phyloP scores from a whole-genome alignment of 108 stramenopile genomes.

The Conticribra guillardii region DNA sequence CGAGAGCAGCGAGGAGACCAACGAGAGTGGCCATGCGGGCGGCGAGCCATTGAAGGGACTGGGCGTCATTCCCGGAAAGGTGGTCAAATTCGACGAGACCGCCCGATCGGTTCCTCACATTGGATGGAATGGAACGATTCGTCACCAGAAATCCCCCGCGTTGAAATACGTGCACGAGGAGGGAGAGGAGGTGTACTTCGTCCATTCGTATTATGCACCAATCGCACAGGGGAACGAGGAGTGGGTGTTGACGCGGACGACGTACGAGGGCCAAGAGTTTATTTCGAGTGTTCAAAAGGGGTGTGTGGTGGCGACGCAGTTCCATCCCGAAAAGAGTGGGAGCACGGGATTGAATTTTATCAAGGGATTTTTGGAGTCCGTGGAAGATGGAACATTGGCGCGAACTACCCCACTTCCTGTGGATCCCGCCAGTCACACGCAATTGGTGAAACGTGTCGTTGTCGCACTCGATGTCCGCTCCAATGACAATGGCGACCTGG shows the following conservation, averaged over 20 bases:
- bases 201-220: conserved; percentile 94
- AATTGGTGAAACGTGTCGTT: conserved; percentile 89
- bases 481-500: conserved; percentile 96
- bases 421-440: conserved; percentile 53
- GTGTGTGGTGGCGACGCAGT: conserved; percentile 93
- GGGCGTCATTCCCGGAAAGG: conserved; percentile 93
- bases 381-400: conserved; percentile 75
- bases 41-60: conserved; percentile 57
- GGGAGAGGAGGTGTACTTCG: conserved; percentile 84
- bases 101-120: conserved; percentile 93
- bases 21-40: conserved; percentile 17
- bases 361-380: conserved; percentile 88
- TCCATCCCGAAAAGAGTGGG: conserved; percentile 99
- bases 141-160: conserved; percentile 77
- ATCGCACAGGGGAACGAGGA: conserved; percentile 76
- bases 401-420: conserved; percentile 56
- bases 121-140: conserved; percentile 96
- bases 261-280: conserved; percentile 86
- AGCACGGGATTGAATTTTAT: conserved; percentile 84
- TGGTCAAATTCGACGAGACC: conserved; percentile 79
- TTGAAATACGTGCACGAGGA: conserved; percentile 58
- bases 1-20: conserved; percentile 89
- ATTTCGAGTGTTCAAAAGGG: conserved; percentile 91
- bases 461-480: conserved; percentile 95
- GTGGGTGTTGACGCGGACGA: conserved; percentile 91